phyloP scores from a whole-genome alignment of 306 rosid genomes.

The Castanea sativa region DNA sequence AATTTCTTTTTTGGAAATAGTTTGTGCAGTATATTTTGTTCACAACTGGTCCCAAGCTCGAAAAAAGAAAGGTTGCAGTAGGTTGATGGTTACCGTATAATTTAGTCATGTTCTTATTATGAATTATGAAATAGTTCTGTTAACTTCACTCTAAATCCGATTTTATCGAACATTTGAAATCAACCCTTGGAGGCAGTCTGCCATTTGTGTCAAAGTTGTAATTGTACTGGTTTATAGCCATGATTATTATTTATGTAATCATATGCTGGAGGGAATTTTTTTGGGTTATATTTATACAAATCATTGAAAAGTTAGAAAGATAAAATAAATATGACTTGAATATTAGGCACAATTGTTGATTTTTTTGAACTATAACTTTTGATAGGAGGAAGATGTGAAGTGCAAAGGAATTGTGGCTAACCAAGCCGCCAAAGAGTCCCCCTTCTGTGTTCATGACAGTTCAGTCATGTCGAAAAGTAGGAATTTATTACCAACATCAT shows the following conservation, averaged over 20 bases:
- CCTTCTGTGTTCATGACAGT: conserved; percentile 35
- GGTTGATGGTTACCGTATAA: too few species aligned
- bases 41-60: too few species aligned
- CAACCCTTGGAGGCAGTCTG: neutral
- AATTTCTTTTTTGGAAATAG: too few species aligned
- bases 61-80: too few species aligned
- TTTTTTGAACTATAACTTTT: conserved; percentile 13
- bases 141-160: neutral
- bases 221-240: neutral
- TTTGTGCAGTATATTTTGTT: too few species aligned
- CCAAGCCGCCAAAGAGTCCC: conserved; percentile 30
- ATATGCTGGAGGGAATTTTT: neutral
- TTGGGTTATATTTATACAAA: neutral
- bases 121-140: neutral
- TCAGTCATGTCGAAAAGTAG: conserved; percentile 38
- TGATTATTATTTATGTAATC: neutral
- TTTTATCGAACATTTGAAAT: neutral
- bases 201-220: neutral
- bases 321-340: neutral
- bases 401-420: conserved; percentile 26
- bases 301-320: neutral
- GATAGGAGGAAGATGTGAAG: conserved; percentile 51
- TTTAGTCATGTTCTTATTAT: too few species aligned
- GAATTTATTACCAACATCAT: conserved; percentile 33
- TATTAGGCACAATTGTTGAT: neutral